Conservation (phyloP, 345 rosid genomes). For the Firmiana major region DNA sequence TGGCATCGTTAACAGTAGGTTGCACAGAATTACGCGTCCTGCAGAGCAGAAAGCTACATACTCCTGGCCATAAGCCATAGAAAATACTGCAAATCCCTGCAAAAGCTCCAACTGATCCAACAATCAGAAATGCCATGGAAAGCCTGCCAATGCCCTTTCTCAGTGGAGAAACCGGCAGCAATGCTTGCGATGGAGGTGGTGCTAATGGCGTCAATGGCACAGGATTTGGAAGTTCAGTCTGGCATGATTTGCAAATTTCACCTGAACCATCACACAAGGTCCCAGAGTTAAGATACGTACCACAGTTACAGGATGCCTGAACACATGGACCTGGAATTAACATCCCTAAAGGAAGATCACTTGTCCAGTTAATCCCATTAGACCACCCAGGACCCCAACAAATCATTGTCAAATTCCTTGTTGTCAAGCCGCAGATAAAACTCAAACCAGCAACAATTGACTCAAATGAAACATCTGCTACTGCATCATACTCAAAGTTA, state of each 20-base stretch:
- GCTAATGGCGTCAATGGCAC: conserved; percentile 35
- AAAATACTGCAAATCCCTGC: conserved; percentile 37
- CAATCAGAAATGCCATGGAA: conserved; percentile 31
- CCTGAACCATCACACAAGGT: conserved; percentile 47
- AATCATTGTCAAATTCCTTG: conserved; percentile 37
- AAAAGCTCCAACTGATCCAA: conserved; percentile 48
- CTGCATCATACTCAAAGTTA: conserved; percentile 8
- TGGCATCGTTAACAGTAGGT: conserved; percentile 8
- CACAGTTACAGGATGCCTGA: conserved; percentile 41
- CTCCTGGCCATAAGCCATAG: conserved; percentile 36
- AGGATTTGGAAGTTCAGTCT: conserved; percentile 38
- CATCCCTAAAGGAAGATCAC: conserved; percentile 30
- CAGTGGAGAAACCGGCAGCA: conserved; percentile 11
- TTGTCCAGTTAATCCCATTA: conserved; percentile 8
- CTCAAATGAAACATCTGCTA: conserved; percentile 36
- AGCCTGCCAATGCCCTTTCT: conserved; percentile 16
- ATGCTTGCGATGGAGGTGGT: conserved; percentile 11
- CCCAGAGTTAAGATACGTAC: conserved; percentile 44
- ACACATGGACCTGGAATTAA: conserved; percentile 60
- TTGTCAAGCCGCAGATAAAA: conserved; percentile 49
- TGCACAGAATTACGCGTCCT: conserved; percentile 19
- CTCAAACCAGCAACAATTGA: conserved; percentile 43
- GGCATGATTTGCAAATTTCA: conserved; percentile 51
- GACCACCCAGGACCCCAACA: conserved; percentile 60
- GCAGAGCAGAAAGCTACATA: conserved; percentile 10